These are phyloP conservation scores for Aschersonia sp. DNA, from an alignment of 2,329 filamentous ascomycete species.

Conservation along the genomic window DNA sequence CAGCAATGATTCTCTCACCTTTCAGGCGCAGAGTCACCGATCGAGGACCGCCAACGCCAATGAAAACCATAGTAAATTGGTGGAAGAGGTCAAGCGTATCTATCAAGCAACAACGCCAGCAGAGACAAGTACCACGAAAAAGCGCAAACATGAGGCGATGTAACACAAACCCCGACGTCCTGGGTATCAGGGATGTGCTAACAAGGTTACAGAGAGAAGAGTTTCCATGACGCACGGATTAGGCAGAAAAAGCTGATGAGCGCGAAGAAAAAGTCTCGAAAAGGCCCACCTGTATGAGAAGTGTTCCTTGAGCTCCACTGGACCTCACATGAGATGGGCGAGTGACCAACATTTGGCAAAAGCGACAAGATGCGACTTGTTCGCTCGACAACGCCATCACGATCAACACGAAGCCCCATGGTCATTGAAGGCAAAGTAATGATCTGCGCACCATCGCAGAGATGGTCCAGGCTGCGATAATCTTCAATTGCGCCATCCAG, in stretches of 20 bases:
- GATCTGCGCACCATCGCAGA: too few relatives aligned
- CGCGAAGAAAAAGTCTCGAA: constrained; percentile 33
- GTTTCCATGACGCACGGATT: constrained; percentile 29
- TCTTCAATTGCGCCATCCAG: too few relatives aligned
- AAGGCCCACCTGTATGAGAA: constrained; percentile 16
- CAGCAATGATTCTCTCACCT: constrained; percentile 34
- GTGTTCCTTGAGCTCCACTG: too few relatives aligned
- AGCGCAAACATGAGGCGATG: constrained; percentile 32
- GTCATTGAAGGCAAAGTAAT: too few relatives aligned
- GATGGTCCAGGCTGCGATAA: too few relatives aligned
- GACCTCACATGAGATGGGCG: too few relatives aligned
- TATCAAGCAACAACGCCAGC: constrained; percentile 31
- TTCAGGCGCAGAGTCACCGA: constrained; percentile 40
- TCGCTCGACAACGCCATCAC: too few relatives aligned
- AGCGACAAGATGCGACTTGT: too few relatives aligned
- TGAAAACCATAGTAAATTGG: constrained; percentile 35
- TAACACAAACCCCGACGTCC: constrained; percentile 10
- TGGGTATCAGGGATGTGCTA: background rate
- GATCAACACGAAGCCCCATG: too few relatives aligned
- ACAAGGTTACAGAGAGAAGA: constrained; percentile 24
- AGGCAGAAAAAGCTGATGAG: constrained; percentile 32
- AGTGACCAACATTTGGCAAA: too few relatives aligned
- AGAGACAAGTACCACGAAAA: constrained; percentile 29
- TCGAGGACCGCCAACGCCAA: constrained; percentile 35
- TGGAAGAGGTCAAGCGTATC: constrained; percentile 31